Evolutionary conservation across 1,284 basidiomycete genomes (phyloP).

Genomic region (Exobasidium rhododendri): DNA sequence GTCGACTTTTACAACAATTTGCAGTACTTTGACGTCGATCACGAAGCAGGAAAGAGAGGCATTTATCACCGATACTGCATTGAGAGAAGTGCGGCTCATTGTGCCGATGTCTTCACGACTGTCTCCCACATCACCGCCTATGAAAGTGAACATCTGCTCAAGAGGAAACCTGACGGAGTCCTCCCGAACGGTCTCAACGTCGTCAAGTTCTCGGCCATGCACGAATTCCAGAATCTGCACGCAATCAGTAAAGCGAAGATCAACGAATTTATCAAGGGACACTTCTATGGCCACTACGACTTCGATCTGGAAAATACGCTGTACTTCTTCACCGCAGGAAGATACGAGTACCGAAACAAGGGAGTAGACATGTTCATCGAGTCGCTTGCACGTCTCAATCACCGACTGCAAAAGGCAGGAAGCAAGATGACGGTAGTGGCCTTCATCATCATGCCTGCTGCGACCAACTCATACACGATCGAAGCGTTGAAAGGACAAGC

Average conservation of each 20-base stretch:
- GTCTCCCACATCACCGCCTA: constrained; percentile 91
- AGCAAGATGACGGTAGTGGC: constrained; percentile 85
- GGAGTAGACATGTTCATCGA: constrained; percentile 99
- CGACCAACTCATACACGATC: constrained; percentile 92
- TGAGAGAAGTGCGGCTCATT: constrained; percentile 88
- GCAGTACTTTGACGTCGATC: constrained; percentile 98
- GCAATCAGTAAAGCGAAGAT: constrained; percentile 90
- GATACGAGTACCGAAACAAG: constrained; percentile 98
- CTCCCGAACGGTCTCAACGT: constrained; percentile 96
- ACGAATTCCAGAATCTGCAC: constrained; percentile 96
- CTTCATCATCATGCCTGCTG: constrained; percentile 97
- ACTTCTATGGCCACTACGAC: constrained; percentile 96
- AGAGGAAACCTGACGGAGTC: constrained; percentile 94
- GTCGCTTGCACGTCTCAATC: constrained; percentile 74
- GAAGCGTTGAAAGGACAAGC: constrained; percentile 98
- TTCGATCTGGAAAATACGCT: constrained; percentile 93
- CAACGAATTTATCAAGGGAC: constrained; percentile 92
- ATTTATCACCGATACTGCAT: constrained; percentile 91
- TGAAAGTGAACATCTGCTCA: constrained; percentile 90
- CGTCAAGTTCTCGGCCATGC: constrained; percentile 90
- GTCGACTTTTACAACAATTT: constrained; percentile 99
- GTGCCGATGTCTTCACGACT: constrained; percentile 95
- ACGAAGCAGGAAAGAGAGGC: constrained; percentile 95
- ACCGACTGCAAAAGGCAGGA: constrained; percentile 74
- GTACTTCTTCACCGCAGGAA: constrained; percentile 98